A percentile compares a stretch with the other conserved stretches of the same genome.
Evolutionary conservation across 352 stramenopile species (phyloP).

Genomic region (Discostella stelligera): DNA sequence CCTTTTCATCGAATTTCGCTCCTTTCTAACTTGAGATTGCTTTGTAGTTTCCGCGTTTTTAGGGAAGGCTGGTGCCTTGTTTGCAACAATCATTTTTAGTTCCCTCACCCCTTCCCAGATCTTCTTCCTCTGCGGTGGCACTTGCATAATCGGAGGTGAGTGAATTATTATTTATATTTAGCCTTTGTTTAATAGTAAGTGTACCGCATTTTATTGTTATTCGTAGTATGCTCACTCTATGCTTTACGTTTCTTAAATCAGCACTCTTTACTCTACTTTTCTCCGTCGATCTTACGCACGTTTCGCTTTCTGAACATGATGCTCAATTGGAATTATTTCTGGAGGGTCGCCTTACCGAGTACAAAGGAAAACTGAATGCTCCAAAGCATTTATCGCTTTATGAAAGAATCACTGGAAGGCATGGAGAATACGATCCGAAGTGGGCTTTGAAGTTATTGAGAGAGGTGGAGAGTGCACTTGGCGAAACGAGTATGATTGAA

Average conservation of each 20-base stretch:
- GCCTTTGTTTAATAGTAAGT: no score
- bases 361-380: slow-evolving; percentile 17
- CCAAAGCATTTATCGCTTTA: slow-evolving; percentile 12
- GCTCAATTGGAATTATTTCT: slow-evolving; percentile 21
- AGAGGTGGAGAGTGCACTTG: background rate
- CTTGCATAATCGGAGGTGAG: slow-evolving; percentile 12
- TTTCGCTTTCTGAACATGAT: slow-evolving; percentile 31
- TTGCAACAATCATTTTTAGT: slow-evolving; percentile 18
- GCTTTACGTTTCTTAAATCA: no score
- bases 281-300: slow-evolving; percentile 25
- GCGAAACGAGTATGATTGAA: background rate
- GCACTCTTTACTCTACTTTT: slow-evolving; percentile 26
- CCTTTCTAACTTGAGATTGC: background rate
- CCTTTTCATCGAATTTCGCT: background rate
- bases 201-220: no score
- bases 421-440: slow-evolving; percentile 10
- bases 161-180: no score
- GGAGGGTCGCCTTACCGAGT: slow-evolving; percentile 10
- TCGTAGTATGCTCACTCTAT: no score
- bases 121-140: slow-evolving; percentile 14
- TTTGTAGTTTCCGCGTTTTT: slow-evolving; percentile 25
- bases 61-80: slow-evolving; percentile 26
- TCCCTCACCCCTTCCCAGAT: slow-evolving; percentile 19
- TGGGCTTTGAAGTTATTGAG: background rate
- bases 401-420: slow-evolving; percentile 11